phyloP scores from a whole-genome alignment of 1,139 yeast species.

The Geotrichum restrictum region DNA sequence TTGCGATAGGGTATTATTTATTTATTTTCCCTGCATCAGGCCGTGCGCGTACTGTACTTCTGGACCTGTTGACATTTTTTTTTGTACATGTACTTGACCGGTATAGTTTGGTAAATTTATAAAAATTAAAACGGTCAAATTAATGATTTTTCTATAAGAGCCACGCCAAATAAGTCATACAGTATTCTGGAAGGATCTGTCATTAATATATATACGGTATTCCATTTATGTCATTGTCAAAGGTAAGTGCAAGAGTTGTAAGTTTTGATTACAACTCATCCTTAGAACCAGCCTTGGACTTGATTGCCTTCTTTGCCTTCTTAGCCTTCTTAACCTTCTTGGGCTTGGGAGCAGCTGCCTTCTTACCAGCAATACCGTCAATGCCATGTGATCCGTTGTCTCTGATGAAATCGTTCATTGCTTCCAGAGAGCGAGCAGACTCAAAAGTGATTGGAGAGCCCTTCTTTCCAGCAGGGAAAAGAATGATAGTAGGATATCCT shows the following conservation, averaged over 20 bases:
- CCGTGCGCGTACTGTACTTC: too few relatives aligned
- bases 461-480: slow-evolving; percentile 89
- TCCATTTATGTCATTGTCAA: too few relatives aligned
- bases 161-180: too few relatives aligned
- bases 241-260: background rate
- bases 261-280: slow-evolving; percentile 22
- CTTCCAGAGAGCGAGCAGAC: slow-evolving; percentile 72
- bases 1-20: too few relatives aligned
- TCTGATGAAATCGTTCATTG: slow-evolving; percentile 65
- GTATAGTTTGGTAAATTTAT: too few relatives aligned
- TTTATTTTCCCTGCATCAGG: too few relatives aligned
- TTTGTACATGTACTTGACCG: too few relatives aligned
- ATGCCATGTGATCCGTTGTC: slow-evolving; percentile 57
- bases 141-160: too few relatives aligned
- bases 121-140: too few relatives aligned
- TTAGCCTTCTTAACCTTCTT: slow-evolving; percentile 36
- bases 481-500: slow-evolving; percentile 91
- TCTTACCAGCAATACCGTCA: slow-evolving; percentile 47
- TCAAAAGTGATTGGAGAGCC: slow-evolving; percentile 65
- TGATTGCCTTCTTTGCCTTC: slow-evolving; percentile 23
- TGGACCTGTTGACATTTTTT: too few relatives aligned
- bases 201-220: background rate
- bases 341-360: slow-evolving; percentile 29
- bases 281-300: slow-evolving; percentile 16
- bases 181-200: too few relatives aligned